Evolutionary conservation across 306 rosid genomes (phyloP), one percentile per base, ranked within the genome.

Genomic region (Sicyos edulis): DNA sequence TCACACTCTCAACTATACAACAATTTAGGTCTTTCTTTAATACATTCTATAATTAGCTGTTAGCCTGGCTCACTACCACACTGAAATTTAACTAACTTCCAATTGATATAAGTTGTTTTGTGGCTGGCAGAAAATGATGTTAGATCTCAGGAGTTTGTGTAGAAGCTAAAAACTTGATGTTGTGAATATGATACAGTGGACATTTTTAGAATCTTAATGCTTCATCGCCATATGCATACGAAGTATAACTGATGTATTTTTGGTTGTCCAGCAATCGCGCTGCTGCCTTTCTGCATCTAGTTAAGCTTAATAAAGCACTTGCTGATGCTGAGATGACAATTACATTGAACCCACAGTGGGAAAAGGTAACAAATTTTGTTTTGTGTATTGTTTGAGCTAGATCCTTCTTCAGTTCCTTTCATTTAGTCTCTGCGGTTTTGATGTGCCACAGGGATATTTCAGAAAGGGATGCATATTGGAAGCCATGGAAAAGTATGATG

Each of bases 401-500:
- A 63, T 53, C 19, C 78, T 83, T 61, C 58, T 37, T 58, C 4
- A 34, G 54, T 50, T 51, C 71, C 73, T 8, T 73, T 45, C 52
- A 22, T 54, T 76, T 21, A 70, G 19, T 44, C 32, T 54, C 53
- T 75, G 59, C 62, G 57, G 15, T 68, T 79, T 78, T 77, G 83
- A 82, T 80, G 77, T 58, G 77, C 80, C 80, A 32, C 87, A 95
- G 99, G 97, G 97, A 70, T 74, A 95, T 82, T 95, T 91, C 87
- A 85, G 99, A 85, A 95, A 91, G 84, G 97, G 97, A 76, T 87
- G 99, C 88, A 77, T 95, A 78, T 81, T 95, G 77, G 99, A 95
- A 82, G 96, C 91, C 73, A 81, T 91, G 99, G 91, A 91, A 71
- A 87, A 86, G 77, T 95, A 89, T 53, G 97, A 95, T 29, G 90